phyloP scores from a whole-genome alignment of 164 flowering plant genomes.

The Chimonanthus salicifolius region DNA sequence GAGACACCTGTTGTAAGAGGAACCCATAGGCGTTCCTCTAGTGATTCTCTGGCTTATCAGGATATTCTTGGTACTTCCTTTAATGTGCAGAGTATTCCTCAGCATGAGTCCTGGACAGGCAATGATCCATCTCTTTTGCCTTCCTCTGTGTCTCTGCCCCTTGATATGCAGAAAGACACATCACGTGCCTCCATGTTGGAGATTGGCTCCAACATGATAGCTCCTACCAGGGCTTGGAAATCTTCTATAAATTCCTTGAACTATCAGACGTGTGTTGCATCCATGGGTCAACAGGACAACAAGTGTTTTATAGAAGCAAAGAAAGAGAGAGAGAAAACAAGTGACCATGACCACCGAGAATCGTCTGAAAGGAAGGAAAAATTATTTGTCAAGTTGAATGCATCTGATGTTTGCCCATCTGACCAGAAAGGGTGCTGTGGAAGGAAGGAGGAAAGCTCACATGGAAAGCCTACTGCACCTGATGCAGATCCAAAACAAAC shows the following conservation, averaged over 20 bases:
- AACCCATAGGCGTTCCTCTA: conserved; percentile 70
- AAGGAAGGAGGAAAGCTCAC: conserved; percentile 32
- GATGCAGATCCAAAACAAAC: conserved; percentile 63
- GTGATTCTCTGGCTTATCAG: conserved; percentile 68
- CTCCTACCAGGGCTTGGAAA: conserved; percentile 36
- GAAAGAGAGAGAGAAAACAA: conserved; percentile 24
- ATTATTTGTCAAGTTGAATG: background rate
- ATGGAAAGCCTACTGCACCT: conserved; percentile 37
- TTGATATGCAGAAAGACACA: conserved; percentile 31
- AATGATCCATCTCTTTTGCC: conserved; percentile 23
- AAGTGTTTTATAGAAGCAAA: conserved; percentile 24
- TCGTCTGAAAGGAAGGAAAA: conserved; percentile 3
- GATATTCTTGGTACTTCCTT: conserved; percentile 34
- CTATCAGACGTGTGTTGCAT: conserved; percentile 21
- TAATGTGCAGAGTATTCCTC: conserved; percentile 30
- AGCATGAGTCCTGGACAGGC: conserved; percentile 28
- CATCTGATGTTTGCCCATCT: conserved; percentile 11
- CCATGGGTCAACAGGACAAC: conserved; percentile 29
- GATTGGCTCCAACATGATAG: conserved; percentile 20
- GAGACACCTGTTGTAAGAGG: conserved; percentile 55
- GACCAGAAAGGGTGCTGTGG: conserved; percentile 42
- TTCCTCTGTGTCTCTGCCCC: conserved; percentile 42
- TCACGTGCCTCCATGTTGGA: conserved; percentile 33
- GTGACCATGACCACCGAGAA: conserved; percentile 2
- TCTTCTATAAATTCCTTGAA: conserved; percentile 16